Conservation (phyloP, 2,329 filamentous ascomycete species). For the Colletotrichum lindemuthianum region DNA sequence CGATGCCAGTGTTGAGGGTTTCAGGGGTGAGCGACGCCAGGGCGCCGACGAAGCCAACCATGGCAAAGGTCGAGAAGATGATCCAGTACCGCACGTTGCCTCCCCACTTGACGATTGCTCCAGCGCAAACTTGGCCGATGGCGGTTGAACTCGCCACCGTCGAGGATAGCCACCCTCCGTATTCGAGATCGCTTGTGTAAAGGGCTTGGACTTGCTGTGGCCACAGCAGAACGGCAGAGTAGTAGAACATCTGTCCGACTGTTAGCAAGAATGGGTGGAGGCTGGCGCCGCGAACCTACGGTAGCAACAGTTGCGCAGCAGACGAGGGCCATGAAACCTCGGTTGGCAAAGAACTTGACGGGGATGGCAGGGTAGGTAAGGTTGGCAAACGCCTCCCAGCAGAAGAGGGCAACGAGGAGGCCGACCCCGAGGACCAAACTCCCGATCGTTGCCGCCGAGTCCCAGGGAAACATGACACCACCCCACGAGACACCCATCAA, state of each 20-base stretch:
- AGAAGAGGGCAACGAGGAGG: slow-evolving; percentile 47
- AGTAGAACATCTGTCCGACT: slow-evolving; percentile 42
- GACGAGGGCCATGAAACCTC: slow-evolving; percentile 49
- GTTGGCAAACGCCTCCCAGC: slow-evolving; percentile 48
- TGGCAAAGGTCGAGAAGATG: slow-evolving; percentile 48
- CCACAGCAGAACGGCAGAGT: slow-evolving; percentile 47
- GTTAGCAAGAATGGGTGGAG: too few species aligned
- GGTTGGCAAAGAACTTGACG: slow-evolving; percentile 49
- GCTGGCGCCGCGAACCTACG: too few species aligned
- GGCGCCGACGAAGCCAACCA: slow-evolving; percentile 48
- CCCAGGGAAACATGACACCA: slow-evolving; percentile 54
- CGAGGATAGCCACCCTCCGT: slow-evolving; percentile 50
- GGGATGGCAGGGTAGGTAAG: slow-evolving; percentile 49
- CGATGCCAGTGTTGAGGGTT: slow-evolving; percentile 45
- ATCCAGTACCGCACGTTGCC: slow-evolving; percentile 50
- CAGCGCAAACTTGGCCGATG: slow-evolving; percentile 46
- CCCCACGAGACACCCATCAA: slow-evolving; percentile 59
- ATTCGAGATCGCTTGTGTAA: slow-evolving; percentile 47
- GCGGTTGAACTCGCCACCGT: slow-evolving; percentile 48
- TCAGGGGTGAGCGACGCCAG: slow-evolving; percentile 47
- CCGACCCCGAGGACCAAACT: slow-evolving; percentile 48
- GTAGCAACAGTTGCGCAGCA: slow-evolving; percentile 48
- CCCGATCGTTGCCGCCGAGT: slow-evolving; percentile 50
- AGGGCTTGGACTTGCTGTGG: slow-evolving; percentile 48
- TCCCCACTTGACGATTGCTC: slow-evolving; percentile 45